Percentiles rank a stretch among this genome's conserved stretches.
phyloP scores from a whole-genome alignment of 495 filamentous ascomycete genomes.

The Penicillium coprophilum region DNA sequence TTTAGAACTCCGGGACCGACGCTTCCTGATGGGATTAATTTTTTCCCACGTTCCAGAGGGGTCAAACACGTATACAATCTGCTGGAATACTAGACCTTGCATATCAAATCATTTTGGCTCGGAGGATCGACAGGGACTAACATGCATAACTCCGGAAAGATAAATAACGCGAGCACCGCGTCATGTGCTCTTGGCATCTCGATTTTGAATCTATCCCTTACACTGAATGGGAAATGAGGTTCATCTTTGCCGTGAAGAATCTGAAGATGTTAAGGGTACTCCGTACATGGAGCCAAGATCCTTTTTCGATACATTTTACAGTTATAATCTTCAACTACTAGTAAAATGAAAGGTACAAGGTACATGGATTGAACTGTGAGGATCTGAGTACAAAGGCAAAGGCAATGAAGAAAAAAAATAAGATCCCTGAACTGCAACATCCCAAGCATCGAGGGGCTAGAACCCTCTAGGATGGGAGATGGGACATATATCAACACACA shows the following conservation, averaged over 20 bases:
- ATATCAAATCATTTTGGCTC: not conserved
- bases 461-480: slow-evolving; percentile 6
- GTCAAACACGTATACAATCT: not conserved
- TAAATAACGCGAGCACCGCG: slow-evolving; percentile 13
- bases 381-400: slow-evolving; percentile 22
- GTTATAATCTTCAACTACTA: no score
- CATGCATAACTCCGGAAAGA: slow-evolving; percentile 12
- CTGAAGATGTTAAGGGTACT: no score
- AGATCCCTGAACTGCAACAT: slow-evolving; percentile 17
- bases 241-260: no score
- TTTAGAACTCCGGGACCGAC: not conserved
- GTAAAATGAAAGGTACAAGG: slow-evolving; percentile 15
- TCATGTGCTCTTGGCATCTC: slow-evolving; percentile 5
- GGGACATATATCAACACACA: slow-evolving; percentile 13
- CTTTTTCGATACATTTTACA: no score
- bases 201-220: not conserved
- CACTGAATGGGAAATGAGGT: no score
- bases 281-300: no score
- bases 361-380: slow-evolving; percentile 32
- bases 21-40: not conserved
- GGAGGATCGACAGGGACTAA: slow-evolving; percentile 30
- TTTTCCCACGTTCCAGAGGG: slow-evolving; percentile 4
- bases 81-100: not conserved
- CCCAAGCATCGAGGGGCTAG: slow-evolving; percentile 13
- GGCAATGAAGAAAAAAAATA: slow-evolving; percentile 12